Evolutionary conservation across 352 stramenopile genomes (phyloP).

Genomic region (Pythium insidiosum): DNA sequence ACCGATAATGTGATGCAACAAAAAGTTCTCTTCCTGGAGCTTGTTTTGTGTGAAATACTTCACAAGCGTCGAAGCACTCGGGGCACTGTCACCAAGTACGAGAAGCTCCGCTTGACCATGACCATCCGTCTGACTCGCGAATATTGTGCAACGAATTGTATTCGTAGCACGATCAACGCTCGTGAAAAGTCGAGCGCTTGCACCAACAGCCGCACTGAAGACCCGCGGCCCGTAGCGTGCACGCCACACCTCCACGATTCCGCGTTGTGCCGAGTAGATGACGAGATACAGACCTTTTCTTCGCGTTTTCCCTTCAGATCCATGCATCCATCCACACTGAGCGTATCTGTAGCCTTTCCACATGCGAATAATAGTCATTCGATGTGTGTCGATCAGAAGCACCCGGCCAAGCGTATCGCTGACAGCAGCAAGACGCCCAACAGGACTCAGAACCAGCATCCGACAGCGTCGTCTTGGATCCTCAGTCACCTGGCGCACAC

Average conservation of each 20-base stretch:
- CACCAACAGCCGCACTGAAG: conserved; percentile 64
- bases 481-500: conserved; percentile 42
- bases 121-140: conserved; percentile 21
- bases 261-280: conserved; percentile 78
- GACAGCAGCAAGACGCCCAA: conserved; percentile 54
- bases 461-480: conserved; percentile 50
- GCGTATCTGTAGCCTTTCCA: conserved; percentile 86
- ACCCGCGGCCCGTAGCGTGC: conserved; percentile 66
- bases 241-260: conserved; percentile 80
- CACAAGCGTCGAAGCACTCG: conserved; percentile 55
- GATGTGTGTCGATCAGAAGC: conserved; percentile 65
- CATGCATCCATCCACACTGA: conserved; percentile 78
- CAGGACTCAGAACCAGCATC: conserved; percentile 61
- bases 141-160: conserved; percentile 42
- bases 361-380: conserved; percentile 79
- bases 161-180: conserved; percentile 25
- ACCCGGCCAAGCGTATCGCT: conserved; percentile 71
- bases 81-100: conserved; percentile 41
- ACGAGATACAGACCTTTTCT: conserved; percentile 65
- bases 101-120: conserved; percentile 43
- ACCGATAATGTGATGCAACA: conserved; percentile 73
- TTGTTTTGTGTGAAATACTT: conserved; percentile 86
- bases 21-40: conserved; percentile 81
- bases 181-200: conserved; percentile 59
- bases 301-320: conserved; percentile 34